These are phyloP conservation scores for Aspergillus aculeatinus DNA, from an alignment of 2,329 filamentous ascomycete genomes.

Conservation along the genomic window DNA sequence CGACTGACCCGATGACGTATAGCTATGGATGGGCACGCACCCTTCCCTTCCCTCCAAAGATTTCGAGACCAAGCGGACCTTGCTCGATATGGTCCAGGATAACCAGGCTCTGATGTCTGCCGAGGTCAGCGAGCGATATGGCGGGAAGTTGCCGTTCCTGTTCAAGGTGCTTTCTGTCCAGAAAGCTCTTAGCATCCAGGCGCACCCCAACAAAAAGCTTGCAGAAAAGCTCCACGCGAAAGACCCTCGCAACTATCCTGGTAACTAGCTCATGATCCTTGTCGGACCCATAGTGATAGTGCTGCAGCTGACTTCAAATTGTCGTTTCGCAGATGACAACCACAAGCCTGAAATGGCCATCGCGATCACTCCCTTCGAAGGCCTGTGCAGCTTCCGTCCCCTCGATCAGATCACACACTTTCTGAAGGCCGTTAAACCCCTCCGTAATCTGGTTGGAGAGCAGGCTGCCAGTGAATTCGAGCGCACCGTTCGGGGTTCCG, in stretches of 20 bases:
- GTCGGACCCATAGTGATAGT: background rate
- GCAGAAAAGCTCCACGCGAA: constrained; percentile 82
- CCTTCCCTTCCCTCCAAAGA: constrained; percentile 94
- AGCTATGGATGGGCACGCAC: constrained; percentile 99
- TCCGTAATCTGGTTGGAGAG: constrained; percentile 64
- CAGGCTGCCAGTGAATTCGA: constrained; percentile 55
- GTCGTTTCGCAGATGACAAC: constrained; percentile 70
- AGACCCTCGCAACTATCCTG: constrained; percentile 90
- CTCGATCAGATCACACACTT: constrained; percentile 85
- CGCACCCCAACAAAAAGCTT: constrained; percentile 92
- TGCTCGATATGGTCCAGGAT: constrained; percentile 83
- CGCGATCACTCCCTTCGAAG: constrained; percentile 93
- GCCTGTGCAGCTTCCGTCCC: constrained; percentile 91
- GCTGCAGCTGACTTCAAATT: background rate
- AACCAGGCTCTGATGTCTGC: constrained; percentile 79
- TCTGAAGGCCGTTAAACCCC: constrained; percentile 62
- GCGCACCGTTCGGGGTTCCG: constrained; percentile 55
- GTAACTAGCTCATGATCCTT: constrained; percentile 30
- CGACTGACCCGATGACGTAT: constrained; percentile 16
- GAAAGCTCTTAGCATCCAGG: constrained; percentile 96
- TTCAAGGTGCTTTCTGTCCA: constrained; percentile 97
- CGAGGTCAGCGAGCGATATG: constrained; percentile 72
- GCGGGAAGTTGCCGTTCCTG: constrained; percentile 83
- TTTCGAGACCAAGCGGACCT: constrained; percentile 74
- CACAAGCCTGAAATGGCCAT: constrained; percentile 99